A percentile compares a stretch with the other conserved stretches of the same genome.
These are phyloP conservation scores for Colletotrichum sp. DNA, from an alignment of 2,329 filamentous ascomycete species.

Conservation along the genomic window DNA sequence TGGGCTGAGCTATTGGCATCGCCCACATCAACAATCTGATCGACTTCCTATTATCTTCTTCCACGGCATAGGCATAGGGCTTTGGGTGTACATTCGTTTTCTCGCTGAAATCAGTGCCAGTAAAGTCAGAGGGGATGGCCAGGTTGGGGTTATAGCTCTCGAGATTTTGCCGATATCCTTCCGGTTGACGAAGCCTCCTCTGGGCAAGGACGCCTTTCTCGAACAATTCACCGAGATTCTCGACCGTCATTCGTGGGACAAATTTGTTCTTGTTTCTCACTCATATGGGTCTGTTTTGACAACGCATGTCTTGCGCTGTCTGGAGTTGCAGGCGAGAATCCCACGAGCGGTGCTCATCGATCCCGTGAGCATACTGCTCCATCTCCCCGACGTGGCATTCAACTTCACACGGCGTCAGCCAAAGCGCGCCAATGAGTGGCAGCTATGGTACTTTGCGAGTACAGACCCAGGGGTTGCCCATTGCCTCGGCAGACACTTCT, in stretches of 20 bases:
- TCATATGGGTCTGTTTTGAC: constrained; percentile 66
- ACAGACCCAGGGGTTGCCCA: constrained; percentile 71
- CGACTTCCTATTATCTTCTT: constrained; percentile 68
- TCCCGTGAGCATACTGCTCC: constrained; percentile 70
- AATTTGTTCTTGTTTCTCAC: constrained; percentile 66
- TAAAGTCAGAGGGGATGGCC: constrained; percentile 29
- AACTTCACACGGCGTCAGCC: constrained; percentile 68
- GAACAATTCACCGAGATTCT: constrained; percentile 62
- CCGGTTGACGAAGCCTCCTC: constrained; percentile 61
- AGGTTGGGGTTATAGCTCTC: constrained; percentile 68
- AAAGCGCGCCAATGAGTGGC: constrained; percentile 68
- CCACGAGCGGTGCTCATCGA: constrained; percentile 55
- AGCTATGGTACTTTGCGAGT: constrained; percentile 73
- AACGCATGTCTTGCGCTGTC: constrained; percentile 63
- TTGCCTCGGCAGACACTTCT: constrained; percentile 69
- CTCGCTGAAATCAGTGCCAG: constrained; percentile 53
- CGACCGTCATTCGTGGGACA: constrained; percentile 58
- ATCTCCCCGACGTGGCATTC: constrained; percentile 73
- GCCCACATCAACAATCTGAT: constrained; percentile 61
- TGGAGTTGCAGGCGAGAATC: constrained; percentile 54
- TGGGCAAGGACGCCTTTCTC: constrained; percentile 58
- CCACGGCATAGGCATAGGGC: constrained; percentile 73
- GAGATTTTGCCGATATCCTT: constrained; percentile 72
- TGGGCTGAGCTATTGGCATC: constrained; percentile 70
- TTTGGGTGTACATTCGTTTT: constrained; percentile 66